A percentile compares a stretch with the other conserved stretches of the same genome.
These are phyloP conservation scores for Avena eriantha DNA, from an alignment of 176 grass and related monocot genomes.

Conservation along the genomic window DNA sequence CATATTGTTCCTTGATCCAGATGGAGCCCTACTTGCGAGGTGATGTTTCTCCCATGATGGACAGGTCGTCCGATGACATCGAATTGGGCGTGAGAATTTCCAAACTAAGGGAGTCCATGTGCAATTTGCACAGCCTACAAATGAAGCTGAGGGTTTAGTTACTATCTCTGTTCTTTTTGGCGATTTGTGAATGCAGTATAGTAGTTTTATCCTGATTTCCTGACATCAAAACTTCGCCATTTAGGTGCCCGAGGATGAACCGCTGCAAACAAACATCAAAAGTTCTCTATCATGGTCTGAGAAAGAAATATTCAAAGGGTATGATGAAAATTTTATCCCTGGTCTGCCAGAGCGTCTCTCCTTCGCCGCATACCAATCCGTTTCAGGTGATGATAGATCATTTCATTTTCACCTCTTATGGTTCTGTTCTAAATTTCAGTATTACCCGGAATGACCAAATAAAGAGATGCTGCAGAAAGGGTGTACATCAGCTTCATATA, in stretches of 20 bases:
- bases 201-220: conserved; percentile 18
- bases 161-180: conserved; percentile 12
- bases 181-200: conserved; percentile 19
- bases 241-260: conserved; percentile 80
- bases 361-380: conserved; percentile 81
- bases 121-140: conserved; percentile 83
- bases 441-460: neutral
- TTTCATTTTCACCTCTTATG: neutral
- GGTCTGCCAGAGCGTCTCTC: conserved; percentile 70
- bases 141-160: conserved; percentile 81
- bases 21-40: conserved; percentile 95
- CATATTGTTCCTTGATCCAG: conserved; percentile 71
- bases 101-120: conserved; percentile 71
- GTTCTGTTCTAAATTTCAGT: neutral
- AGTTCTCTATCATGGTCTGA: conserved; percentile 86
- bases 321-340: conserved; percentile 72
- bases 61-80: conserved; percentile 50
- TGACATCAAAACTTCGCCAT: conserved; percentile 32
- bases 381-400: conserved; percentile 66
- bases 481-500: conserved; percentile 23
- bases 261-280: conserved; percentile 85
- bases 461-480: conserved; percentile 32
- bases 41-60: conserved; percentile 68
- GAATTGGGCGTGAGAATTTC: conserved; percentile 62
- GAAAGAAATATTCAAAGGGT: conserved; percentile 54